phyloP scores from a whole-genome alignment of 176 grass and related monocot species.

The Zizania latifolia region DNA sequence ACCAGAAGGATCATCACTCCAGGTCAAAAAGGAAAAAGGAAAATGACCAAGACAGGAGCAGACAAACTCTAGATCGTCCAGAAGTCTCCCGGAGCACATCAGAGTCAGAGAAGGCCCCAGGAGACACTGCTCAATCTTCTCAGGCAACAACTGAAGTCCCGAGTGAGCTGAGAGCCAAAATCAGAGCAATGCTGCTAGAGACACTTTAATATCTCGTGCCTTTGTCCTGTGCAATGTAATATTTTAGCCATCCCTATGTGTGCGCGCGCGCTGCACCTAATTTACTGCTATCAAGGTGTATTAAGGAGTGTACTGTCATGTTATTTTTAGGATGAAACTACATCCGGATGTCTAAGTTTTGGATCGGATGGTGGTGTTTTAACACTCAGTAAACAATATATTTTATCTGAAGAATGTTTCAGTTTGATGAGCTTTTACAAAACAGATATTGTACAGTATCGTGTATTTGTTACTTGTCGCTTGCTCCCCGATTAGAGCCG shows the following conservation, averaged over 20 bases:
- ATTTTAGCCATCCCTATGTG: background rate
- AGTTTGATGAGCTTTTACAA: too few species aligned
- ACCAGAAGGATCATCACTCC: slow-evolving; percentile 29
- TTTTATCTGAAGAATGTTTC: too few species aligned
- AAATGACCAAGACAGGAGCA: slow-evolving; percentile 12
- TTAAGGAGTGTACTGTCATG: background rate
- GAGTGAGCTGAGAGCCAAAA: slow-evolving; percentile 67
- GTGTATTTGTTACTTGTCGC: too few species aligned
- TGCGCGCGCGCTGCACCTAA: background rate
- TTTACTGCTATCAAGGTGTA: background rate
- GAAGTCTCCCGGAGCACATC: background rate
- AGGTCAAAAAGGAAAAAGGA: slow-evolving; percentile 39
- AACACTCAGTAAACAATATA: too few species aligned
- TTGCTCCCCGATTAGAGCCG: too few species aligned
- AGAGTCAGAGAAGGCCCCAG: slow-evolving; percentile 1
- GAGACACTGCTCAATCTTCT: slow-evolving; percentile 14
- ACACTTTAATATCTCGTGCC: slow-evolving; percentile 35
- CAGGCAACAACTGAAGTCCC: slow-evolving; percentile 49
- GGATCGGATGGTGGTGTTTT: too few species aligned
- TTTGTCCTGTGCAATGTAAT: background rate
- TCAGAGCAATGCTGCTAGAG: slow-evolving; percentile 73
- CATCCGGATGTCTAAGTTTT: too few species aligned
- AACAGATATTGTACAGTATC: too few species aligned
- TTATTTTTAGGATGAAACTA: too few species aligned
- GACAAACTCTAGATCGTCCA: background rate